Percentiles rank a stretch among this genome's conserved stretches.
Conservation (phyloP, 208 protist species). For the Trypanosoma boissoni region DNA sequence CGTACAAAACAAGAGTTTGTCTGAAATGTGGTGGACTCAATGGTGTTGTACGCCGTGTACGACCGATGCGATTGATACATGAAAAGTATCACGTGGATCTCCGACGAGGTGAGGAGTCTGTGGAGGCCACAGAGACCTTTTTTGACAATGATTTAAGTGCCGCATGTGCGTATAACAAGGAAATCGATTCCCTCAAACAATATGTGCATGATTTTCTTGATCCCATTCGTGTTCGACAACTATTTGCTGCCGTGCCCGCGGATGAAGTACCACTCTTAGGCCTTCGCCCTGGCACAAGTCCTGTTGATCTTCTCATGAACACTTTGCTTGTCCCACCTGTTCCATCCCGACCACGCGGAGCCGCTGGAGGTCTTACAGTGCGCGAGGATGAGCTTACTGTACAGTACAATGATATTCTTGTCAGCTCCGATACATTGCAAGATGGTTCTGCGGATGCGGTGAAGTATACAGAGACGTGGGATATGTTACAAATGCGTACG, state of each 20-base stretch:
- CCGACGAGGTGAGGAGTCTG: conserved; percentile 54
- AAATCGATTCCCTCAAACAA: conserved; percentile 45
- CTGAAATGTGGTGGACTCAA: conserved; percentile 94
- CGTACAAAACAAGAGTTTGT: conserved; percentile 91
- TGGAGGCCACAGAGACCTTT: conserved; percentile 36
- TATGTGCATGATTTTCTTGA: conserved; percentile 93
- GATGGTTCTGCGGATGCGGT: conserved; percentile 68
- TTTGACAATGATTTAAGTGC: conserved; percentile 46
- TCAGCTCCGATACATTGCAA: conserved; percentile 76
- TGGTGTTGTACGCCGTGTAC: conserved; percentile 81
- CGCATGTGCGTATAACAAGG: conserved; percentile 53
- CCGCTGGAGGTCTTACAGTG: conserved; percentile 39
- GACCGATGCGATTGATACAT: conserved; percentile 78
- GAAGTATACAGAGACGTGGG: conserved; percentile 94
- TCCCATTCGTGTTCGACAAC: conserved; percentile 80
- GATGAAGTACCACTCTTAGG: conserved; percentile 94
- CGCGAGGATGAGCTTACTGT: conserved; percentile 99
- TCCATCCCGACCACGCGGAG: conserved; percentile 96
- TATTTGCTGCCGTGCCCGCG: conserved; percentile 93
- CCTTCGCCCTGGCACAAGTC: conserved; percentile 75
- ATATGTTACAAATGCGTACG: conserved; percentile 94
- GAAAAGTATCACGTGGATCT: conserved; percentile 81
- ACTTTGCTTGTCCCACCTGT: conserved; percentile 96
- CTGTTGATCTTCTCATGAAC: conserved; percentile 93
- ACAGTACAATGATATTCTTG: conserved; percentile 92